phyloP scores from a whole-genome alignment of 139 green algal genomes.

The Auxenochlorella pyrenoidosa region DNA sequence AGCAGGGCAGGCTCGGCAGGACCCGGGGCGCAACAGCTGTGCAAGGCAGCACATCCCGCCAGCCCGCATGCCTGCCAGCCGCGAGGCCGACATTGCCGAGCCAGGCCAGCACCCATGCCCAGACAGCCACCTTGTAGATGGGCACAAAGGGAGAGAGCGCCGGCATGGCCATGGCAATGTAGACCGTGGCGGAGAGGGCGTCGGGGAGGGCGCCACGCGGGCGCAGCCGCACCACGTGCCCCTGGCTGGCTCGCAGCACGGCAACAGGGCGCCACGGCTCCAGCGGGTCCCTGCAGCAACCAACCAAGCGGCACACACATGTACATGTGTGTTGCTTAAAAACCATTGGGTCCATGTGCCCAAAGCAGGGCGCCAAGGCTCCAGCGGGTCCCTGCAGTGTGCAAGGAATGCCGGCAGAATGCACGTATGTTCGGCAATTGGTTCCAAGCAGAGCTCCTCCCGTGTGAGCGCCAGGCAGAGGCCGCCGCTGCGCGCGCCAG shows the following conservation, averaged over 20 bases:
- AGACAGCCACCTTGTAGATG: neutral
- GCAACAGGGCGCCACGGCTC: neutral
- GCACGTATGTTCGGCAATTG: too few species aligned
- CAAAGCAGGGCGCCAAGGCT: neutral
- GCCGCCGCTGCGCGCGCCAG: too few species aligned
- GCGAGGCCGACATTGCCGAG: too few species aligned
- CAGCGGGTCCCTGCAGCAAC: neutral
- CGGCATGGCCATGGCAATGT: conserved; percentile 7
- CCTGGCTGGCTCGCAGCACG: neutral
- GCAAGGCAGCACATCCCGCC: too few species aligned
- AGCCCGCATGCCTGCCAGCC: neutral
- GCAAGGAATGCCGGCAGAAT: too few species aligned
- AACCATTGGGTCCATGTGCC: too few species aligned
- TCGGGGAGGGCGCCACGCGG: neutral
- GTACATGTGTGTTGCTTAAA: too few species aligned
- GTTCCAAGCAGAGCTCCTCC: too few species aligned
- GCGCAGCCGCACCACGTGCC: conserved; percentile 1
- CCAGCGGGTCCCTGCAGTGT: neutral
- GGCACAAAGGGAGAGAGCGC: conserved; percentile 16
- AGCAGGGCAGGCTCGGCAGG: too few species aligned
- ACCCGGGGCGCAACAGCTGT: too few species aligned
- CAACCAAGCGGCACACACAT: too few species aligned
- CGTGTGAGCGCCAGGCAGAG: too few species aligned
- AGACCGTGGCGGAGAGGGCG: neutral
- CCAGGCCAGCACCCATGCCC: neutral